A percentile compares a stretch with the other conserved stretches of the same genome.
phyloP scores from a whole-genome alignment of 1,139 yeast species.

The Geotrichum carabidarum region DNA sequence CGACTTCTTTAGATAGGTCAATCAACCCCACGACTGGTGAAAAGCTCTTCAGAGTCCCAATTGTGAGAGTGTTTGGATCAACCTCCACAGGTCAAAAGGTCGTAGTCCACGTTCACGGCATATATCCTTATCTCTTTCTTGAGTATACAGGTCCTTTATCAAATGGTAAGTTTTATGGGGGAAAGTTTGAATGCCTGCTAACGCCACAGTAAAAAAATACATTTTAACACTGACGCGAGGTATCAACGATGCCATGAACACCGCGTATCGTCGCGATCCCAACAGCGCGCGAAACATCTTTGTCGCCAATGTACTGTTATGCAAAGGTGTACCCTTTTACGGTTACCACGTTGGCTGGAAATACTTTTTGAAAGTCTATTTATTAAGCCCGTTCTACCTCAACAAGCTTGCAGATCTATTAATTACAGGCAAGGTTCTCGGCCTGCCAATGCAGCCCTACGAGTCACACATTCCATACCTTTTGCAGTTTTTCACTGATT shows the following conservation, averaged over 20 bases:
- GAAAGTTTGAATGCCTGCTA: conserved; percentile 1
- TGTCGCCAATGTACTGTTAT: conserved; percentile 62
- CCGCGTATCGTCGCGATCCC: conserved; percentile 30
- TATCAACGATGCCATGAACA: conserved; percentile 33
- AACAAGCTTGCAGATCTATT: conserved; percentile 58
- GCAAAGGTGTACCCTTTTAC: conserved; percentile 76
- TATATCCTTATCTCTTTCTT: conserved; percentile 73
- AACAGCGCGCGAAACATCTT: conserved; percentile 39
- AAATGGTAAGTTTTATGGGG: conserved; percentile 21
- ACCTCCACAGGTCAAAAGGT: conserved; percentile 51
- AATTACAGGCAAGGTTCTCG: conserved; percentile 46
- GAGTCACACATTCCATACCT: conserved; percentile 79
- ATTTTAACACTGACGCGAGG: conserved; percentile 25
- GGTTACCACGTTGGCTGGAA: conserved; percentile 69
- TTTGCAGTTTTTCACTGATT: conserved; percentile 77
- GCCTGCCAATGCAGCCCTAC: conserved; percentile 45
- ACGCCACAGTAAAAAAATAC: conserved; percentile 23
- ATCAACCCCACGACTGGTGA: conserved; percentile 27
- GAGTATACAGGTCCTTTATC: conserved; percentile 45
- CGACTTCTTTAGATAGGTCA: conserved; percentile 43
- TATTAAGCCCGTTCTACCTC: conserved; percentile 59
- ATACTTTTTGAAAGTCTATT: conserved; percentile 60
- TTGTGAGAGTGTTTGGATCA: conserved; percentile 71
- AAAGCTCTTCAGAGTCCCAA: conserved; percentile 51
- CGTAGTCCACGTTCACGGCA: conserved; percentile 74